phyloP scores from a whole-genome alignment of 2,329 filamentous ascomycete species.

The Pseudomassariella vexata region DNA sequence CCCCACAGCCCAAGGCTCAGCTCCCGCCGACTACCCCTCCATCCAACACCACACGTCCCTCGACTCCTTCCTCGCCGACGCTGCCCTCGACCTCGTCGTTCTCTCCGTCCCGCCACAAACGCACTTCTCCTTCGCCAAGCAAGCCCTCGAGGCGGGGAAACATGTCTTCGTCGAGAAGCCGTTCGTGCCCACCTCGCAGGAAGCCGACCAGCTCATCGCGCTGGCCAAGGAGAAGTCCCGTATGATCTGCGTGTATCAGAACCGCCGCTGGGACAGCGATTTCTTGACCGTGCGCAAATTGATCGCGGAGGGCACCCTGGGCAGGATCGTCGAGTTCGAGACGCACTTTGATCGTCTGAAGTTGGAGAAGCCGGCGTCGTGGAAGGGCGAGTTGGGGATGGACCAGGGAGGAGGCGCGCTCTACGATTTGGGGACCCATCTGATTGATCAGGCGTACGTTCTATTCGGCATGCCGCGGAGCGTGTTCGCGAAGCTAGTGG shows the following conservation, averaged over 20 bases:
- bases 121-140: constrained; percentile 61
- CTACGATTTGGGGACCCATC: constrained; percentile 71
- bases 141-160: constrained; percentile 64
- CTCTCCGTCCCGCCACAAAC: constrained; percentile 67
- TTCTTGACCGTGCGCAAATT: constrained; percentile 66
- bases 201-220: constrained; percentile 58
- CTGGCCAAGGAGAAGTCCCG: constrained; percentile 45
- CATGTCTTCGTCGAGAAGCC: constrained; percentile 81
- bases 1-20: constrained; percentile 59
- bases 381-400: constrained; percentile 61
- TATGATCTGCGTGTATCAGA: constrained; percentile 66
- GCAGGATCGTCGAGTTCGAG: constrained; percentile 71
- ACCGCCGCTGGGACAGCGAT: constrained; percentile 73
- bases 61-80: constrained; percentile 59
- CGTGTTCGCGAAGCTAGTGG: constrained; percentile 64
- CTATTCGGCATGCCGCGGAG: constrained; percentile 63
- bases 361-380: constrained; percentile 50
- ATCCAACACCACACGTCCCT: constrained; percentile 59
- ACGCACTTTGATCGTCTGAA: constrained; percentile 76
- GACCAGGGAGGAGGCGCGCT: constrained; percentile 60
- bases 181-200: constrained; percentile 65
- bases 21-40: constrained; percentile 60
- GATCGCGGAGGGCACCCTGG: constrained; percentile 52
- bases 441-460: constrained; percentile 68
- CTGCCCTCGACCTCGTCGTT: constrained; percentile 62